Conservation (phyloP, 2,329 filamentous ascomycete genomes). For the Epichloe gansuensis region DNA sequence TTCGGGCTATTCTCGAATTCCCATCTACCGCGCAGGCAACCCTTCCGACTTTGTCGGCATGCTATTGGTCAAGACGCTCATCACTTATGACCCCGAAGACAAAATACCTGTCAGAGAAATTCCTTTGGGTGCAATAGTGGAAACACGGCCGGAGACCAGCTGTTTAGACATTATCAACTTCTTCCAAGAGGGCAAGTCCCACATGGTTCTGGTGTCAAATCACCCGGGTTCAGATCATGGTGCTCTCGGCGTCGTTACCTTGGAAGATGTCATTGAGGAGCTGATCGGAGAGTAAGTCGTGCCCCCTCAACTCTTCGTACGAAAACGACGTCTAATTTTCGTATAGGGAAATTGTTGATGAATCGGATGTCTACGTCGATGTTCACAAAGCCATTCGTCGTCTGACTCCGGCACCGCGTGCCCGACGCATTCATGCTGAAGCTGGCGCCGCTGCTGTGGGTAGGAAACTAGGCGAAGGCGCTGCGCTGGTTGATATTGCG, state of each 20-base stretch:
- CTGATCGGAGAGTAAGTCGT: constrained; percentile 81
- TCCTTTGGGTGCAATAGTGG: constrained; percentile 81
- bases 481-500: constrained; percentile 25
- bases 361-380: constrained; percentile 96
- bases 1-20: constrained; percentile 90
- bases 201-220: constrained; percentile 95
- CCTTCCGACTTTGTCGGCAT: constrained; percentile 87
- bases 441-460: constrained; percentile 19
- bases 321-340: constrained; percentile 9
- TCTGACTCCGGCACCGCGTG: constrained; percentile 70
- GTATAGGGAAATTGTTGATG: constrained; percentile 85
- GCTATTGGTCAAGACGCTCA: constrained; percentile 95
- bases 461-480: constrained; percentile 17
- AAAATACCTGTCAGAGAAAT: constrained; percentile 78
- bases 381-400: constrained; percentile 96
- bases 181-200: constrained; percentile 97
- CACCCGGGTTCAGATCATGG: constrained; percentile 80
- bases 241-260: constrained; percentile 81
- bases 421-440: constrained; percentile 36
- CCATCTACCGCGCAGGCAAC: constrained; percentile 79
- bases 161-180: constrained; percentile 98
- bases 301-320: not conserved
- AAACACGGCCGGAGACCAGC: constrained; percentile 89
- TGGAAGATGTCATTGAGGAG: constrained; percentile 98
- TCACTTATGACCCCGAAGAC: constrained; percentile 96